Conservation (phyloP, 768 basidiomycete genomes). For the Tubosaeta brunneosetosa region DNA sequence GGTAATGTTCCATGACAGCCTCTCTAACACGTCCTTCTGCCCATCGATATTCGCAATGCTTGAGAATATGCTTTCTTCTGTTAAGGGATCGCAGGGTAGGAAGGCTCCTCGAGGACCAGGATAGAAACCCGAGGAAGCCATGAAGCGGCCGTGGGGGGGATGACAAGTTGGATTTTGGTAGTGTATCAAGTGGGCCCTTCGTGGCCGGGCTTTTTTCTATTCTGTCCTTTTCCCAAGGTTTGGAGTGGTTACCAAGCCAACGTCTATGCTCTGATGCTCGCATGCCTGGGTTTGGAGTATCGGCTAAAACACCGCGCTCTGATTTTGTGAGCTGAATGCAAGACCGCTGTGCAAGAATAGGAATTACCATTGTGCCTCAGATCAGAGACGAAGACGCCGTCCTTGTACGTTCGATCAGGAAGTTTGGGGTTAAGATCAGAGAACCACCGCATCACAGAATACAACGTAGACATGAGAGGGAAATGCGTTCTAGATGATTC, state of each 20-base stretch:
- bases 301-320: not conserved
- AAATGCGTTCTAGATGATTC: slow-evolving; percentile 6
- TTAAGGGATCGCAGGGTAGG: not conserved
- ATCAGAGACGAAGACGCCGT: slow-evolving; percentile 7
- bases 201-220: not conserved
- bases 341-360: too few species aligned
- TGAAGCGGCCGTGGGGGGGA: not conserved
- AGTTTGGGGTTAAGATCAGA: not conserved
- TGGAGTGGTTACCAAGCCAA: not conserved
- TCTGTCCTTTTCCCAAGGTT: not conserved
- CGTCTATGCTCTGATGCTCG: not conserved
- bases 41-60: slow-evolving; percentile 74
- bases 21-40: slow-evolving; percentile 82
- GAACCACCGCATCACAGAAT: slow-evolving; percentile 2
- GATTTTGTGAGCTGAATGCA: not conserved
- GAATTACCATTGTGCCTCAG: slow-evolving; percentile 13
- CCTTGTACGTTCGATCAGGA: too few species aligned
- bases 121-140: not conserved
- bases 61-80: slow-evolving; percentile 26
- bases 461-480: not conserved
- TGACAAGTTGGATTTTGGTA: not conserved
- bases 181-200: not conserved
- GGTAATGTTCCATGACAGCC: slow-evolving; percentile 79
- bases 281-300: not conserved
- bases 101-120: slow-evolving; percentile 1